Base-by-base conservation (phyloP, 2,329 filamentous ascomycete species). In the Diaporthe eres region DNA sequence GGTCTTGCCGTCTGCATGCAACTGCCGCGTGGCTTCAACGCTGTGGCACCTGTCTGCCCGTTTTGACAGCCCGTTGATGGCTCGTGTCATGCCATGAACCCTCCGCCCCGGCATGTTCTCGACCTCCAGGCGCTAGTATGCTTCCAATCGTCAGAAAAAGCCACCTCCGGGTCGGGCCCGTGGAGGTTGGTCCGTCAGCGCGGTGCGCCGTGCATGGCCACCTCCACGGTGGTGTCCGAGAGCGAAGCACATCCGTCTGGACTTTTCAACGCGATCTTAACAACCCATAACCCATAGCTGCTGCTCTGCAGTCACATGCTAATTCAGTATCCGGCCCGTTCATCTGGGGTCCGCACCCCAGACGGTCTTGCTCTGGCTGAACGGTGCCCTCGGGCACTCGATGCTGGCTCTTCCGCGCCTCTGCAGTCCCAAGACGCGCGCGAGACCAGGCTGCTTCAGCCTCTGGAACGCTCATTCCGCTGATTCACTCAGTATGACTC, bases 401-500 rank as follows among this genome's bases (percentile, higher is more conserved):
- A 65, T 28, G 37, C 67, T 28, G 25, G 19, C 55, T 72, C 47
- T 37, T 37, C 58, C 49, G 55, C 31, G 44, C n/a, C 47, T 17
- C 15, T 34, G 15, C 31, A 42, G n/a, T 53, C 22, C 31, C 61
- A 42, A 67, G 19, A 51, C 63, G 37, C 49, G 47, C 42, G 63
- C 60, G 61, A 71, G 73, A 65, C 58, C 57, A 58, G 49, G 47
- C 31, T 44, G 44, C 37, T 15, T 55, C 68, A 71, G 58, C 58
- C 72, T 49, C 37, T 70, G 44, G 31, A 42, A 53, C 42, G 13
- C 44, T 70, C 70, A 71, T 60, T 58, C 37, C 60, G 55, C 17
- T 74, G 73, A 65, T 71, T 77, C 75, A 77, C 73, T 28, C 49
- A 51, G 61, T 70, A 72, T 71, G 57, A 77, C 55, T 74, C 76